Percentiles rank a stretch among this genome's conserved stretches.
phyloP scores from a whole-genome alignment of 257 asterid species.

The Orobanche coerulescens region DNA sequence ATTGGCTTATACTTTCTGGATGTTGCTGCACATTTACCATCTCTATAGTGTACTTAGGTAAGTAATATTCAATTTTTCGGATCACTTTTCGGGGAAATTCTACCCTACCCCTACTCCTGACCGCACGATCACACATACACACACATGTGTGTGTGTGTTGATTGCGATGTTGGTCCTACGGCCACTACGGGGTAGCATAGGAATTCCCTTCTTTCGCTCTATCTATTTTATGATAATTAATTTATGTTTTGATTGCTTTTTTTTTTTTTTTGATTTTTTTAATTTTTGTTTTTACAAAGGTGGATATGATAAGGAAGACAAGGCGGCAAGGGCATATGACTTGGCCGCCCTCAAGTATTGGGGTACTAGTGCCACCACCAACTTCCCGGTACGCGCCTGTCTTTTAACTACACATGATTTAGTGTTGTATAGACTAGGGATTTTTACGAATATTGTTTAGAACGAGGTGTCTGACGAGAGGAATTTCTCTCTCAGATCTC shows the following conservation, averaged over 20 bases:
- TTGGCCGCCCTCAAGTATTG: conserved; percentile 91
- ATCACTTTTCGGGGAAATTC: too few species aligned
- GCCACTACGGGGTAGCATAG: too few species aligned
- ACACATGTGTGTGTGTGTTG: neutral
- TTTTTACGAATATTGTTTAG: neutral
- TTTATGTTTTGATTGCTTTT: too few species aligned
- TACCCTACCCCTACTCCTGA: too few species aligned
- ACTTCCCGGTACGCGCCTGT: conserved; percentile 73
- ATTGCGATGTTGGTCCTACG: neutral
- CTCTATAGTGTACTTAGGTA: conserved; percentile 84
- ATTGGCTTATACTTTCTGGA: conserved; percentile 21
- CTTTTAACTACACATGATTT: neutral
- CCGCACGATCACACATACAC: too few species aligned
- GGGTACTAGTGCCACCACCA: conserved; percentile 92
- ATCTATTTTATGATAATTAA: too few species aligned
- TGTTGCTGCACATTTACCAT: conserved; percentile 23
- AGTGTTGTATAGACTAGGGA: too few species aligned
- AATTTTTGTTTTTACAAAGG: too few species aligned
- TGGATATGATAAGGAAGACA: conserved; percentile 92
- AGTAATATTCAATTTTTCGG: too few species aligned
- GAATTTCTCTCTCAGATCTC: conserved; percentile 41
- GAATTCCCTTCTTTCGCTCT: too few species aligned
- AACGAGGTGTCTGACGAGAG: neutral
- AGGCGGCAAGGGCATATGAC: conserved; percentile 88
- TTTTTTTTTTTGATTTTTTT: too few species aligned